Percentiles rank a stretch among this genome's conserved stretches.
These are phyloP conservation scores for Hordeum marinum DNA, from an alignment of 176 grass and related monocot species.

Conservation along the genomic window DNA sequence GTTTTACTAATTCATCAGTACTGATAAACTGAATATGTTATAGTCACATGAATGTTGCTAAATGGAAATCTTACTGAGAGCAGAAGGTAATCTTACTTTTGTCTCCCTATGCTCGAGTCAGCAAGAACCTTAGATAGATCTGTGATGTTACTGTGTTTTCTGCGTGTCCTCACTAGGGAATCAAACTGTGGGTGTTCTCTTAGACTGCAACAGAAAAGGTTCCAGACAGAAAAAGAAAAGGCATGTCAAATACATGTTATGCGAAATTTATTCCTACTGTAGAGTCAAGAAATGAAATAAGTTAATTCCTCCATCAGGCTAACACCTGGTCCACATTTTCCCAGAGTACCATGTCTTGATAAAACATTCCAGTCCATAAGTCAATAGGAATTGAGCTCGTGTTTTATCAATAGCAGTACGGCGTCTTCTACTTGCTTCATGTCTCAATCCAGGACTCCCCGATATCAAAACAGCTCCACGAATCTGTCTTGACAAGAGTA, in stretches of 20 bases:
- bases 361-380: constrained; percentile 67
- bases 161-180: constrained; percentile 44
- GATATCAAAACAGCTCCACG: constrained; percentile 85
- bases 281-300: not conserved
- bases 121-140: constrained; percentile 67
- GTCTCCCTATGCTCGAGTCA: constrained; percentile 66
- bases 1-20: not conserved
- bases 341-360: constrained; percentile 77
- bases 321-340: constrained; percentile 79
- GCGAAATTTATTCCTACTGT: not conserved
- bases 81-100: constrained; percentile 54
- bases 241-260: constrained; percentile 15
- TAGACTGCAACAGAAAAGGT: constrained; percentile 41
- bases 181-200: constrained; percentile 72
- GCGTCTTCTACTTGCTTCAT: constrained; percentile 51
- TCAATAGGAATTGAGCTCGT: constrained; percentile 67
- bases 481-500: constrained; percentile 45
- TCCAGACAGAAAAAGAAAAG: constrained; percentile 19
- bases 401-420: constrained; percentile 66
- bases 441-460: constrained; percentile 77
- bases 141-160: constrained; percentile 51
- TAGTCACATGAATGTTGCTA: not conserved
- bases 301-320: not conserved
- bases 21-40: not conserved
- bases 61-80: constrained; percentile 6